Percentiles rank a stretch among this genome's conserved stretches.
phyloP scores from a whole-genome alignment of 257 asterid species.

The Solanum sparsipilum region DNA sequence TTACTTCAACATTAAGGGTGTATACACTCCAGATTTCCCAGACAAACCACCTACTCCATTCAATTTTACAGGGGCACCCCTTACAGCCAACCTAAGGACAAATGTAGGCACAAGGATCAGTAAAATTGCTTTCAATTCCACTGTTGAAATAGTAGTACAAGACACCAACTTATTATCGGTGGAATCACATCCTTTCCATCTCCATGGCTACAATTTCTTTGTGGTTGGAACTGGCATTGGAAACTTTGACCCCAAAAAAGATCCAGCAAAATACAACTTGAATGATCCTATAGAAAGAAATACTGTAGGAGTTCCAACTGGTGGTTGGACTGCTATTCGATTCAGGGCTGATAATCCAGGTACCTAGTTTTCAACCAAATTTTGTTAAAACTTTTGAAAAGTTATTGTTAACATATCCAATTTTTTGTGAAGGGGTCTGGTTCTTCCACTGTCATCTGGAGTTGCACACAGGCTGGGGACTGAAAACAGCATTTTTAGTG shows the following conservation, averaged over 20 bases:
- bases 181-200: conserved; percentile 79
- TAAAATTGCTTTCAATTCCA: conserved; percentile 48
- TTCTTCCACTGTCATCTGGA: conserved; percentile 65
- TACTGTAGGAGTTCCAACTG: conserved; percentile 72
- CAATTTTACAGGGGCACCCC: conserved; percentile 50
- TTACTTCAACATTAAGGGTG: conserved; percentile 11
- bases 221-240: conserved; percentile 66
- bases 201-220: conserved; percentile 74
- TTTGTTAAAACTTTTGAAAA: not conserved
- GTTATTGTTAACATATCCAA: not conserved
- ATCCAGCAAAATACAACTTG: conserved; percentile 45
- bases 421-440: conserved; percentile 48
- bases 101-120: conserved; percentile 30
- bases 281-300: conserved; percentile 71
- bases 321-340: conserved; percentile 83
- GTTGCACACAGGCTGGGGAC: conserved; percentile 62
- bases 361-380: not conserved
- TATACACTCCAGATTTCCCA: conserved; percentile 21
- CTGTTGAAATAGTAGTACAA: conserved; percentile 53
- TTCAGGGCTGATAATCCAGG: conserved; percentile 85
- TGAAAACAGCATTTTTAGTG: conserved; percentile 55
- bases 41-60: conserved; percentile 21
- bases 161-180: conserved; percentile 54
- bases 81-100: conserved; percentile 53
- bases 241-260: conserved; percentile 39